Evolutionary conservation across 495 filamentous ascomycete species (phyloP).

Genomic region (Penicillium pancosmium): DNA sequence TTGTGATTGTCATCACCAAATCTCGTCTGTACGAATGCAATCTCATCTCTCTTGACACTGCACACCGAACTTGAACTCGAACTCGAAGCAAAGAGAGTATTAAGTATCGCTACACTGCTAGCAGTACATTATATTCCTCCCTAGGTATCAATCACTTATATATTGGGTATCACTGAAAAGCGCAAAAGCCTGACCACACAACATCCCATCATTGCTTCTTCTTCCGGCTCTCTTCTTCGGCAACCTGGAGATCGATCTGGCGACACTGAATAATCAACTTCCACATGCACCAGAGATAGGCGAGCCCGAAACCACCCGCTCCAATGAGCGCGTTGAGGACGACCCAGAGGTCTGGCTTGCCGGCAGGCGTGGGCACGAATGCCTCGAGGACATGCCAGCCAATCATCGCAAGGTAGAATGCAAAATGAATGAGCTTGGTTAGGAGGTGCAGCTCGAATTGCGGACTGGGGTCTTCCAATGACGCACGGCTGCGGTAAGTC

Average conservation of each 20-base stretch:
- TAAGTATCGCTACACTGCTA: constrained; percentile 2
- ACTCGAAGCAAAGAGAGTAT: not conserved
- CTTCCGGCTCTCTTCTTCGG: constrained; percentile 37
- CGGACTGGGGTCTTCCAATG: constrained; percentile 41
- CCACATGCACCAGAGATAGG: constrained; percentile 88
- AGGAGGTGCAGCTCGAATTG: constrained; percentile 47
- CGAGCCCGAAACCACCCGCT: constrained; percentile 79
- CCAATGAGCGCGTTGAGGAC: constrained; percentile 87
- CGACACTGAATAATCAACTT: constrained; percentile 65
- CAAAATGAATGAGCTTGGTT: constrained; percentile 68
- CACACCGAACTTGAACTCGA: not conserved
- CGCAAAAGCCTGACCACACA: constrained; percentile 14
- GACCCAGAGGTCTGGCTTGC: constrained; percentile 91
- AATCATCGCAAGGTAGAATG: constrained; percentile 75
- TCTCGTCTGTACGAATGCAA: constrained; percentile 1
- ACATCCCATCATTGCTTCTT: constrained; percentile 41
- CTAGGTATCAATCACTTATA: constrained; percentile 9
- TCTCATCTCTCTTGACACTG: constrained; percentile 21
- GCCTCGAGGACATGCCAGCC: constrained; percentile 78
- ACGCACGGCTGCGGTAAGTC: constrained; percentile 55
- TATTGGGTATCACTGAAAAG: constrained; percentile 37
- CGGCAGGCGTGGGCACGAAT: constrained; percentile 63
- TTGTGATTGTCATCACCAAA: not conserved
- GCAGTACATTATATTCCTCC: constrained; percentile 1
- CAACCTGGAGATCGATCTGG: constrained; percentile 28